phyloP scores from a whole-genome alignment of 2,329 filamentous ascomycete genomes.

The Ophiobolus disseminans region DNA sequence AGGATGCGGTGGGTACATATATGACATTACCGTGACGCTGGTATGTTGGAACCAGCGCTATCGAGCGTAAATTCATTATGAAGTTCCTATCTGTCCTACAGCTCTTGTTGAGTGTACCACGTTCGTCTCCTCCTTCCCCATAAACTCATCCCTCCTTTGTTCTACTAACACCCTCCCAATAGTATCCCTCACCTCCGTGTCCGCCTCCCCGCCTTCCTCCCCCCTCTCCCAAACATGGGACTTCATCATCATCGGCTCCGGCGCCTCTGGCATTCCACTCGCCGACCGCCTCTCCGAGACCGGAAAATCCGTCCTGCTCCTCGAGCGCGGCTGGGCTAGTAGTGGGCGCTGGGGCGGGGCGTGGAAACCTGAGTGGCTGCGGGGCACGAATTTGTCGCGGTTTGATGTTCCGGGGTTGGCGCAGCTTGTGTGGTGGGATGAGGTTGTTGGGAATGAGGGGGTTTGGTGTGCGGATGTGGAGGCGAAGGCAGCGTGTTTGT shows the following conservation, averaged over 20 bases:
- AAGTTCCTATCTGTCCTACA: no score
- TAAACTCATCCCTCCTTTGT: neutral
- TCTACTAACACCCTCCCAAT: neutral
- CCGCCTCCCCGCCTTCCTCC: conserved; percentile 9
- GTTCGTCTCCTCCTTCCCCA: no score
- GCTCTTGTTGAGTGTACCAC: no score
- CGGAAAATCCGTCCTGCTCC: conserved; percentile 66
- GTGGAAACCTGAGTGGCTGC: conserved; percentile 64
- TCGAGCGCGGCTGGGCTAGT: conserved; percentile 55
- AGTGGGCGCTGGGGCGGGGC: conserved; percentile 67
- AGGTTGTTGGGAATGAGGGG: conserved; percentile 61
- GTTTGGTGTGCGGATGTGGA: conserved; percentile 65
- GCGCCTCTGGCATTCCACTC: conserved; percentile 63
- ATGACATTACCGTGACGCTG: no score
- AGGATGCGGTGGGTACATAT: no score
- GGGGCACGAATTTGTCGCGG: conserved; percentile 66
- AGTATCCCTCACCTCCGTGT: neutral
- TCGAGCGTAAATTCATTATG: no score
- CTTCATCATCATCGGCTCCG: conserved; percentile 66
- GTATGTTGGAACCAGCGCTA: no score
- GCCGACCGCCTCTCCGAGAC: conserved; percentile 65
- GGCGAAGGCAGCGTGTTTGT: conserved; percentile 70
- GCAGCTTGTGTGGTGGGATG: conserved; percentile 69
- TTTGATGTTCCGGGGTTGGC: conserved; percentile 73
- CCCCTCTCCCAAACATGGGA: conserved; percentile 57